phyloP scores from a whole-genome alignment of 1,139 yeast species.

The Spencermartinsiella ligniputridi region DNA sequence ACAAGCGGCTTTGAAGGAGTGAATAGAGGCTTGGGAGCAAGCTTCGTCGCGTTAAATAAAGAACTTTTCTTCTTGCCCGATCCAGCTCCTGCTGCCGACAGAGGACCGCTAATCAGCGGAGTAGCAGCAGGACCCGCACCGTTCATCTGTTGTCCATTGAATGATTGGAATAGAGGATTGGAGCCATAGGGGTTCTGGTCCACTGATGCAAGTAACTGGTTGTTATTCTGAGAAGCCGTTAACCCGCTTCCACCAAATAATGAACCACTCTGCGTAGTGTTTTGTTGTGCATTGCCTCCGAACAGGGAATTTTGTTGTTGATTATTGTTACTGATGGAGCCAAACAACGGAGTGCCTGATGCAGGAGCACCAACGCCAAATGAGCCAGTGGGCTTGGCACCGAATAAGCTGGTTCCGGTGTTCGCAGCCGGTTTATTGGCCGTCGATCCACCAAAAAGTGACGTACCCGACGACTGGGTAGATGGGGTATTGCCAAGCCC shows the following conservation, averaged over 20 bases:
- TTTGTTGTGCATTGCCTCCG: neutral
- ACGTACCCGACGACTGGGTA: neutral
- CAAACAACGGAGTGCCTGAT: neutral
- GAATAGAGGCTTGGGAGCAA: slow-evolving; percentile 48
- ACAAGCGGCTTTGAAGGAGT: neutral
- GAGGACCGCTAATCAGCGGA: slow-evolving; percentile 32
- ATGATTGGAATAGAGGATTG: slow-evolving; percentile 52
- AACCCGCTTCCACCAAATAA: neutral
- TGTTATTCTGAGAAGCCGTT: neutral
- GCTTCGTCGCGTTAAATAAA: slow-evolving; percentile 58
- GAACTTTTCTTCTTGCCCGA: slow-evolving; percentile 46
- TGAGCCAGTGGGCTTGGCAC: neutral
- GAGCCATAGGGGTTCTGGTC: slow-evolving; percentile 70
- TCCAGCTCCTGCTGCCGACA: slow-evolving; percentile 6
- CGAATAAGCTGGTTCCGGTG: neutral
- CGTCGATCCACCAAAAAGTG: neutral
- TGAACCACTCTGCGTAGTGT: slow-evolving; percentile 16
- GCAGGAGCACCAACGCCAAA: neutral
- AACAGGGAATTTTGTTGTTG: neutral
- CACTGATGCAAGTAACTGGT: slow-evolving; percentile 41
- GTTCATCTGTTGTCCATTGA: slow-evolving; percentile 11
- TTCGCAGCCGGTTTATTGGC: neutral
- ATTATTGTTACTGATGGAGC: neutral
- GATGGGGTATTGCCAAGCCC: neutral
- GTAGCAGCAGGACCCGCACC: slow-evolving; percentile 7